These are phyloP conservation scores for Emergomyces pasteurianus DNA, from an alignment of 2,329 filamentous ascomycete genomes.

Conservation along the genomic window DNA sequence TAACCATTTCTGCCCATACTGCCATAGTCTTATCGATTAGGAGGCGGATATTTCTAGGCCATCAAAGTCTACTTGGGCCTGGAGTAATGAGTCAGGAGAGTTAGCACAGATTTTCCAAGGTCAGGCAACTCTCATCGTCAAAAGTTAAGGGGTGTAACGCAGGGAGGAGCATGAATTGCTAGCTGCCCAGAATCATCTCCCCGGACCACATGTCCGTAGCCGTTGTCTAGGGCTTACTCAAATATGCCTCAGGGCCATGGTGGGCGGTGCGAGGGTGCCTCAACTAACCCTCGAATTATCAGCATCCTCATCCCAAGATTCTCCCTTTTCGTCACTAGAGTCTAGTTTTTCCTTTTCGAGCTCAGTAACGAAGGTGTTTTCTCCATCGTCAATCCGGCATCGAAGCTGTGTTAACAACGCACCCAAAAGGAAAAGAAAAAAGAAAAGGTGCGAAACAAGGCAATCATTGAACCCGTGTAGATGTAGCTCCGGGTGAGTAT, in stretches of 20 bases:
- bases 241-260: neutral
- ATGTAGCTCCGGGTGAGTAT: constrained; percentile 3
- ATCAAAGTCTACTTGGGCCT: constrained; percentile 3
- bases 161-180: neutral
- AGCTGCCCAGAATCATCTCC: too few relatives aligned
- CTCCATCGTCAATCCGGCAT: constrained; percentile 5
- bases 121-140: neutral
- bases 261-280: neutral
- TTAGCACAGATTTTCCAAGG: neutral
- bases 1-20: neutral
- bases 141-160: constrained; percentile 5
- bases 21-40: neutral
- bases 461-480: neutral
- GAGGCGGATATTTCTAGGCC: constrained; percentile 5
- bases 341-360: too few relatives aligned
- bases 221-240: too few relatives aligned
- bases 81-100: neutral
- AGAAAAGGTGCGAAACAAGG: neutral
- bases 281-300: neutral
- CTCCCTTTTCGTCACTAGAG: constrained; percentile 5
- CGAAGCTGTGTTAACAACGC: too few relatives aligned
- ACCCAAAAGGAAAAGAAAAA: neutral
- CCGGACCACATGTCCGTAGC: too few relatives aligned
- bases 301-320: constrained; percentile 5
- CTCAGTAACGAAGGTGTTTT: too few relatives aligned